phyloP scores from a whole-genome alignment of 208 protist species.

The Wallacemonas collosoma region DNA sequence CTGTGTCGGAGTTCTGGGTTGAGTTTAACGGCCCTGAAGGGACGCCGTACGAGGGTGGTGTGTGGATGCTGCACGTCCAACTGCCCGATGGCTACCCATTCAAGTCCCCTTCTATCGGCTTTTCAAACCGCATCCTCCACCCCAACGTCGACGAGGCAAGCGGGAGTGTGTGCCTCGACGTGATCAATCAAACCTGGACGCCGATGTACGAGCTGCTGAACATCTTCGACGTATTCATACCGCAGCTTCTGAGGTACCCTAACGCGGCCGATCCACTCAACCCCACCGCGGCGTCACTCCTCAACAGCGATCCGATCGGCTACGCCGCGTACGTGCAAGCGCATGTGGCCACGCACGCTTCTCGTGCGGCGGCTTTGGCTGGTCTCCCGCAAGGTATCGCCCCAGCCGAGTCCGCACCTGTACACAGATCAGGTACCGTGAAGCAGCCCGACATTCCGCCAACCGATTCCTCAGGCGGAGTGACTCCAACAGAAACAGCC shows the following conservation, averaged over 20 bases:
- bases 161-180: conserved; percentile 98
- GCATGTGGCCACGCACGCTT: conserved; percentile 71
- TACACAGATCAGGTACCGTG: conserved; percentile 8
- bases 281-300: conserved; percentile 92
- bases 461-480: conserved; percentile 20
- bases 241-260: conserved; percentile 98
- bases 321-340: conserved; percentile 71
- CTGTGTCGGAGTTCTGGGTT: conserved; percentile 95
- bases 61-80: conserved; percentile 97
- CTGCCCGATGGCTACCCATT: conserved; percentile 98
- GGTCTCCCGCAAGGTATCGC: conserved; percentile 25
- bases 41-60: conserved; percentile 96
- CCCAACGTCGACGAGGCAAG: conserved; percentile 98
- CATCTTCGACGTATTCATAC: conserved; percentile 97
- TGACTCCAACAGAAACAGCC: conserved; percentile 31
- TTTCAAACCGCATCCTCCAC: conserved; percentile 97
- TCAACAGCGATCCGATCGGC: conserved; percentile 89
- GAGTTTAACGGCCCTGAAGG: conserved; percentile 97
- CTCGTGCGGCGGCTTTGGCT: conserved; percentile 50
- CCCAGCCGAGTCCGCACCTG: background rate
- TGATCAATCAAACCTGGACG: conserved; percentile 99
- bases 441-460: conserved; percentile 13
- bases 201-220: conserved; percentile 97
- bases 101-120: conserved; percentile 98
- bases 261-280: conserved; percentile 98